Evolutionary conservation across 2,329 filamentous ascomycete genomes (phyloP).

Genomic region (Cylindrodendrum hubeiense): DNA sequence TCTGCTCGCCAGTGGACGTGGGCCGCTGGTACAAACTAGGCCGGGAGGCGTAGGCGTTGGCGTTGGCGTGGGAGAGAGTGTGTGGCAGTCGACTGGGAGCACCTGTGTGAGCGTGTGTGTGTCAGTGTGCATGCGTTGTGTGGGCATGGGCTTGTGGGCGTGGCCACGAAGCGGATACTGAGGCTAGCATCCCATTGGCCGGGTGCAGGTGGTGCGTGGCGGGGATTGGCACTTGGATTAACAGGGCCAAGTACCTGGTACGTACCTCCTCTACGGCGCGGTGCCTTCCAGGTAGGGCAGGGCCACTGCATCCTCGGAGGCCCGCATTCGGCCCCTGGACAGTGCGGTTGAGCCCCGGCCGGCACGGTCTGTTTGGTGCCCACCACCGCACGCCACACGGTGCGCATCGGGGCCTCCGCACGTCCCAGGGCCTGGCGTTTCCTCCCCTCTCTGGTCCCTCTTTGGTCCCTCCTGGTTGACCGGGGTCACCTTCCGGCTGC

Average conservation of each 20-base stretch:
- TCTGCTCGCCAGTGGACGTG: conserved; percentile 10
- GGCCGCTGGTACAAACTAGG: conserved; percentile 6
- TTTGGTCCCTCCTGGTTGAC: conserved; percentile 3
- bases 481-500: conserved; percentile 19
- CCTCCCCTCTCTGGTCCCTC: neutral
- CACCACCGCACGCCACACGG: conserved; percentile 3
- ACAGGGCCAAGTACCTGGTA: conserved; percentile 3
- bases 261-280: neutral
- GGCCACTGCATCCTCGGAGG: neutral
- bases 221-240: conserved; percentile 14
- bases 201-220: neutral
- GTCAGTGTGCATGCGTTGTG: conserved; percentile 17
- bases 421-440: neutral
- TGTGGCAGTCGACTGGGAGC: conserved; percentile 8
- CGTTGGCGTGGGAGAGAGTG: conserved; percentile 13
- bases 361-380: neutral
- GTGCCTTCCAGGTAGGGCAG: conserved; percentile 11
- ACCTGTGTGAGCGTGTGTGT: conserved; percentile 15
- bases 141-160: conserved; percentile 1
- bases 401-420: neutral
- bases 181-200: conserved; percentile 13
- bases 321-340: conserved; percentile 2
- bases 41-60: conserved; percentile 16
- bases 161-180: conserved; percentile 7
- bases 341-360: conserved; percentile 7